Evolutionary conservation across 192 early-diverging fungal genomes (phyloP).

Genomic region (Coemansia sp.): DNA sequence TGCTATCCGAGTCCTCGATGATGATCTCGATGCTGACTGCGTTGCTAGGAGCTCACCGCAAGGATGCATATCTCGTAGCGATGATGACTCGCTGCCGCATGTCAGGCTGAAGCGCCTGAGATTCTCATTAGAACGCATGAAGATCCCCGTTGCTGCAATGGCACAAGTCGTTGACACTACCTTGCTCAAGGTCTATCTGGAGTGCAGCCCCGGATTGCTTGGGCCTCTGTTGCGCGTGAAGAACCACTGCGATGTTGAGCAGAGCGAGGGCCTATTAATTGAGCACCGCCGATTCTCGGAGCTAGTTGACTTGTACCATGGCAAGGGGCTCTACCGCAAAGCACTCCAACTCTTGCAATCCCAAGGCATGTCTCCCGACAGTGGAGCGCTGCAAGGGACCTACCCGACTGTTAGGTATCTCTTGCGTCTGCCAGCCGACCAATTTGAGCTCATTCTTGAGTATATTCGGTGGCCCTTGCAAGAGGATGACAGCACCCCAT

Average conservation of each 20-base stretch:
- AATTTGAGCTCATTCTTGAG: slow-evolving; percentile 80
- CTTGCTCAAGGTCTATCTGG: slow-evolving; percentile 85
- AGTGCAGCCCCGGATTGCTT: slow-evolving; percentile 79
- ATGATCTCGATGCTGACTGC: slow-evolving; percentile 37
- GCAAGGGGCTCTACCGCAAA: slow-evolving; percentile 85
- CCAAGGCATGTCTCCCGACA: slow-evolving; percentile 47
- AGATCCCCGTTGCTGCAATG: slow-evolving; percentile 52
- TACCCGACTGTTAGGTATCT: slow-evolving; percentile 72
- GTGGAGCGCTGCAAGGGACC: slow-evolving; percentile 61
- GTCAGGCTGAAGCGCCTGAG: slow-evolving; percentile 37
- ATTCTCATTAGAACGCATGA: slow-evolving; percentile 40
- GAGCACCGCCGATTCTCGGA: slow-evolving; percentile 78
- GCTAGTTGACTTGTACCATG: slow-evolving; percentile 91
- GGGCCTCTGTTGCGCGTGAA: slow-evolving; percentile 92
- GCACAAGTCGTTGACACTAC: slow-evolving; percentile 84
- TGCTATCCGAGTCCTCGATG: slow-evolving; percentile 33
- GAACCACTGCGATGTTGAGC: slow-evolving; percentile 78
- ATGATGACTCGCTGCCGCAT: slow-evolving; percentile 45
- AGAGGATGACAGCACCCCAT: slow-evolving; percentile 28
- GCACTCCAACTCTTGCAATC: slow-evolving; percentile 80
- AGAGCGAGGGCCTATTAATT: slow-evolving; percentile 75
- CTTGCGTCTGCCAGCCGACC: slow-evolving; percentile 70
- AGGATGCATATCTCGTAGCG: slow-evolving; percentile 14
- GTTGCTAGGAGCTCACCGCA: slow-evolving; percentile 22
- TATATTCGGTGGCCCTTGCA: slow-evolving; percentile 80